Evolutionary conservation across 352 stramenopile genomes (phyloP).

Genomic region (Phytophthora fragariaefolia): DNA sequence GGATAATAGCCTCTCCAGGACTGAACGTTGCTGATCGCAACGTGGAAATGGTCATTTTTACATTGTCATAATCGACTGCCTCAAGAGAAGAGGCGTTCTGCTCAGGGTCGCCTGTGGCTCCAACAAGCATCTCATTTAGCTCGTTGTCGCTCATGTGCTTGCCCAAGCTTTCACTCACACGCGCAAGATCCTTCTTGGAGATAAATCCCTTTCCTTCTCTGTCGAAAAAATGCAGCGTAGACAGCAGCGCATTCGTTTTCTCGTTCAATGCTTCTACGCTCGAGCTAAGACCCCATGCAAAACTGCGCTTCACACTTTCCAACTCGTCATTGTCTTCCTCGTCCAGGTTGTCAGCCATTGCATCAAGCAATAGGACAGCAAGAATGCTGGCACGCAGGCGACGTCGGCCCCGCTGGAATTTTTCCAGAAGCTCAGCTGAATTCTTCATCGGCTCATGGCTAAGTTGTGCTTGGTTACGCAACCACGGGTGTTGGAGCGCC

Average conservation of each 20-base stretch:
- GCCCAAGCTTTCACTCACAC: conserved; percentile 76
- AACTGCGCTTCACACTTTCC: conserved; percentile 48
- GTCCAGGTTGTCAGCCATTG: conserved; percentile 53
- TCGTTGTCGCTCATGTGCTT: conserved; percentile 77
- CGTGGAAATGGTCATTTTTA: conserved; percentile 86
- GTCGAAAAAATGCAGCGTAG: conserved; percentile 79
- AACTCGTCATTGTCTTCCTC: conserved; percentile 43
- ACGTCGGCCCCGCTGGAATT: conserved; percentile 81
- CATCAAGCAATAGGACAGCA: conserved; percentile 71
- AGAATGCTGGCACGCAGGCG: conserved; percentile 82
- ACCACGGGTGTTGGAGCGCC: conserved; percentile 77
- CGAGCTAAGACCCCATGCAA: conserved; percentile 79
- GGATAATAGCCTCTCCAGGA: conserved; percentile 76
- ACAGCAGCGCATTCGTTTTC: conserved; percentile 73
- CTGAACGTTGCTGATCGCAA: conserved; percentile 71
- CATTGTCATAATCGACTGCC: conserved; percentile 76
- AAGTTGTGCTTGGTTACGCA: conserved; percentile 59
- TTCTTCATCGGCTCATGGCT: conserved; percentile 68
- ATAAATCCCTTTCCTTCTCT: conserved; percentile 86
- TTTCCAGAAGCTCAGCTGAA: conserved; percentile 73
- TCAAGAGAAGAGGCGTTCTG: conserved; percentile 56
- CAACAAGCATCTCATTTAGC: conserved; percentile 86
- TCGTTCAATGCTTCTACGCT: conserved; percentile 68
- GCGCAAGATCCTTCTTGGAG: conserved; percentile 74
- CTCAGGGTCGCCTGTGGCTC: conserved; percentile 75